Base-by-base conservation (phyloP, 371 early-diverging fungal species). In the Actinomortierella ambigua region DNA sequence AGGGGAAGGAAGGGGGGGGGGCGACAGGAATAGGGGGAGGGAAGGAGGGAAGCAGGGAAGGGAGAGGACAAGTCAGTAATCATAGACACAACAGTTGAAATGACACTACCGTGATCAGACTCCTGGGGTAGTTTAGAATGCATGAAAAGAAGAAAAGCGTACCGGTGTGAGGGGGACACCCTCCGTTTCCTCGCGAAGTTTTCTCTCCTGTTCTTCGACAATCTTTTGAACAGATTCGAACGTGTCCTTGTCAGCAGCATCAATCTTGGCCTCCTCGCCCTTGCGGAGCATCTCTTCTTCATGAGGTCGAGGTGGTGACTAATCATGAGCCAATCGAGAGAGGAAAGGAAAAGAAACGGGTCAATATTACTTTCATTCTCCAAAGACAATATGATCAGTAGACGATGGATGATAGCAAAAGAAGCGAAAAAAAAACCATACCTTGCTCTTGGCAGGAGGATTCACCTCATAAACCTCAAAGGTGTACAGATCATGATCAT, bases 401-500 rank as follows among this genome's bases (percentile, higher is more conserved):
- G 22, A 4, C 24, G 2, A 49, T 4, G 22, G 22, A 23, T 4
- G 22, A 4, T 57, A 56, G 34, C 17, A 50, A 22, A 34, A 15
- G 0, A 14, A 48, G 39, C 46, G 51, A 42, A 49, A n/a, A 50
- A 20, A 51, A 15, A 50, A 7, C 5, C 53, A 62, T 83, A 85
- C 88, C 59, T 78, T 62, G 26, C 54, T 43, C 42, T 81, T 82
- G 15, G 77, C 62, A 1, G 82, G 79, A 26, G 93, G 93, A 61
- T 93, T 86, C 26, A 91, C 69, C 62, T 95, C 89, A 57, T 81
- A 90, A 1, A 85, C 81, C 49, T 92, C 91, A 58, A 93, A 87
- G 1, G 88, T 81, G 18, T 83, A 73, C 29, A 93, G 57, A 68
- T 93, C 93, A 69, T 95, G 95, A 63, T 93, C 93, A 79, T 93